Conservation (phyloP, 2,329 filamentous ascomycete species). For the Arachnomyces sp. region DNA sequence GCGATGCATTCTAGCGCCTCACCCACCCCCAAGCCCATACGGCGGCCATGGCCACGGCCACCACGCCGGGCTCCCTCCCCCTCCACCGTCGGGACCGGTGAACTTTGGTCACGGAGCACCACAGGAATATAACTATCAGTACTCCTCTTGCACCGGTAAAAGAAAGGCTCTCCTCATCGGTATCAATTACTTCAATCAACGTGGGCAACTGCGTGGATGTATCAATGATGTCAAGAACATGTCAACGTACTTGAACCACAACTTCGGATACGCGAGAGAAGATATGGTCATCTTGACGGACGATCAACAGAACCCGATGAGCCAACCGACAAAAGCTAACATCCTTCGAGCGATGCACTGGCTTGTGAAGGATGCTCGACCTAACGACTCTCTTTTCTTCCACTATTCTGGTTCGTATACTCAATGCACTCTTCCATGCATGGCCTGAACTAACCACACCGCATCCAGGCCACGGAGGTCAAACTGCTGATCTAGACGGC, state of each 20-base stretch:
- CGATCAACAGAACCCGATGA: constrained; percentile 95
- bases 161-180: constrained; percentile 86
- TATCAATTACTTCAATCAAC: constrained; percentile 93
- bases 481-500: constrained; percentile 63
- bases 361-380: constrained; percentile 85
- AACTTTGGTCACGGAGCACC: constrained; percentile 74
- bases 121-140: constrained; percentile 73
- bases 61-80: constrained; percentile 48
- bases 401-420: constrained; percentile 73
- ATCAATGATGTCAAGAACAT: constrained; percentile 98
- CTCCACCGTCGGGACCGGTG: constrained; percentile 60
- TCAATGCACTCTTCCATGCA: background rate
- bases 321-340: constrained; percentile 91
- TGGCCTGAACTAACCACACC: constrained; percentile 6
- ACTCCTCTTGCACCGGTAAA: constrained; percentile 81
- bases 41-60: constrained; percentile 46
- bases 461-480: constrained; percentile 62
- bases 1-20: constrained; percentile 22
- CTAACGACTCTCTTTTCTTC: constrained; percentile 94
- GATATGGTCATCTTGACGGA: constrained; percentile 97
- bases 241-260: constrained; percentile 79
- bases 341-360: constrained; percentile 95
- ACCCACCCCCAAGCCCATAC: constrained; percentile 24
- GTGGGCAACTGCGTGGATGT: constrained; percentile 81
- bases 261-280: constrained; percentile 86